These are phyloP conservation scores for Vitis hybrid DNA, from an alignment of 177 flowering plant genomes.

Conservation along the genomic window DNA sequence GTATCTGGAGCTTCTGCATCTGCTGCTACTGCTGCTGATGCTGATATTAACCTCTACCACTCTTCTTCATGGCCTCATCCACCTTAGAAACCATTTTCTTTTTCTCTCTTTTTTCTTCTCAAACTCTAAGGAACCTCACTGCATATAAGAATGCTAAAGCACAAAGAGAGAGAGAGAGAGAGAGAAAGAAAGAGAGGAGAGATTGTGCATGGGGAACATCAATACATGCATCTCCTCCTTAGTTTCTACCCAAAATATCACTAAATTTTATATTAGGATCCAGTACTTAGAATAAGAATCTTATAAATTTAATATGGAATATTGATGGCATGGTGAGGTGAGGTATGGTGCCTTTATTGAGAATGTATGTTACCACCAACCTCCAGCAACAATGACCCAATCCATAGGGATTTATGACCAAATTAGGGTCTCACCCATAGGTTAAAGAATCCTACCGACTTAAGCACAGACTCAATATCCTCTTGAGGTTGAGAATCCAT, in stretches of 20 bases:
- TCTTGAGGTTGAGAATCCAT: no score
- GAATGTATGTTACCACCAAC: no score
- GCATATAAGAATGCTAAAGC: neutral
- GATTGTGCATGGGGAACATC: constrained; percentile 27
- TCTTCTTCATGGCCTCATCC: constrained; percentile 49
- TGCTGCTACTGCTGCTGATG: constrained; percentile 16
- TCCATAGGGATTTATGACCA: no score
- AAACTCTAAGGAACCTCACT: neutral
- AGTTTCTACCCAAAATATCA: constrained; percentile 2
- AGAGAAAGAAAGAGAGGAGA: neutral
- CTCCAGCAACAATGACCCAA: no score
- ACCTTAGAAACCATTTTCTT: constrained; percentile 57
- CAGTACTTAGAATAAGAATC: neutral
- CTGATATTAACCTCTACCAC: constrained; percentile 4
- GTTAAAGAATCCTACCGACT: accelerated
- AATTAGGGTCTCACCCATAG: no score
- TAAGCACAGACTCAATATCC: no score
- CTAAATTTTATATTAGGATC: neutral
- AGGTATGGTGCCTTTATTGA: no score
- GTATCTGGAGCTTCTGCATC: constrained; percentile 34
- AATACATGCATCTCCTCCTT: constrained; percentile 26
- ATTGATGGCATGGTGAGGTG: no score
- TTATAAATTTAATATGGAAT: no score
- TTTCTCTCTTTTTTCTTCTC: neutral
- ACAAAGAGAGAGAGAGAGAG: neutral